phyloP scores from a whole-genome alignment of 352 stramenopile species.

The Pythium myriotylum region DNA sequence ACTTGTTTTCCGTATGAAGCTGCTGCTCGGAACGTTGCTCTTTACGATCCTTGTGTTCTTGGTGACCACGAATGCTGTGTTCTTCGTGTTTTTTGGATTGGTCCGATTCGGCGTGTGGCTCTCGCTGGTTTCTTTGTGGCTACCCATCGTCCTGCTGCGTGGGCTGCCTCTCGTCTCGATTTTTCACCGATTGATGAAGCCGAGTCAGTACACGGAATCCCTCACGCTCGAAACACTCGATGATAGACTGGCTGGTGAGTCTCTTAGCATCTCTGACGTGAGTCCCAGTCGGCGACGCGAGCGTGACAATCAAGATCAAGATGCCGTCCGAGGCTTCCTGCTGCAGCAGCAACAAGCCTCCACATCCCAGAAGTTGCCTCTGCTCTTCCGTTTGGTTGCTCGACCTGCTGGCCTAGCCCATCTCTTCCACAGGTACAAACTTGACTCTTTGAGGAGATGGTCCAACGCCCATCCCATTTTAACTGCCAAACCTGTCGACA shows the following conservation, averaged over 20 bases:
- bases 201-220: slow-evolving; percentile 24
- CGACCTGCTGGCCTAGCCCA: slow-evolving; percentile 8
- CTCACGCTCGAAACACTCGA: slow-evolving; percentile 17
- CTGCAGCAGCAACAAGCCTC: neutral
- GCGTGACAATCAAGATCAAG: slow-evolving; percentile 19
- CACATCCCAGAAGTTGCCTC: neutral
- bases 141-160: slow-evolving; percentile 54
- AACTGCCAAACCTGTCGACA: neutral
- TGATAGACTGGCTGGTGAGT: neutral
- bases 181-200: slow-evolving; percentile 38
- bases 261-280: slow-evolving; percentile 7
- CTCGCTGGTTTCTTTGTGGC: slow-evolving; percentile 44
- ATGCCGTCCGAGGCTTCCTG: slow-evolving; percentile 12
- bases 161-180: slow-evolving; percentile 54
- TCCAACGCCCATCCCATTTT: neutral
- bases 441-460: neutral
- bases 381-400: slow-evolving; percentile 14
- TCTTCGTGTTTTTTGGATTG: slow-evolving; percentile 92
- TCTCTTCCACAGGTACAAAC: slow-evolving; percentile 16
- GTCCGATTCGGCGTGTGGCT: slow-evolving; percentile 59
- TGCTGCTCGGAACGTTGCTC: slow-evolving; percentile 92
- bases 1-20: slow-evolving; percentile 25
- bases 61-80: slow-evolving; percentile 93
- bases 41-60: slow-evolving; percentile 94
- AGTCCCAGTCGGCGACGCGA: slow-evolving; percentile 10